phyloP scores from a whole-genome alignment of 1,139 yeast species.

The Candida sp. region DNA sequence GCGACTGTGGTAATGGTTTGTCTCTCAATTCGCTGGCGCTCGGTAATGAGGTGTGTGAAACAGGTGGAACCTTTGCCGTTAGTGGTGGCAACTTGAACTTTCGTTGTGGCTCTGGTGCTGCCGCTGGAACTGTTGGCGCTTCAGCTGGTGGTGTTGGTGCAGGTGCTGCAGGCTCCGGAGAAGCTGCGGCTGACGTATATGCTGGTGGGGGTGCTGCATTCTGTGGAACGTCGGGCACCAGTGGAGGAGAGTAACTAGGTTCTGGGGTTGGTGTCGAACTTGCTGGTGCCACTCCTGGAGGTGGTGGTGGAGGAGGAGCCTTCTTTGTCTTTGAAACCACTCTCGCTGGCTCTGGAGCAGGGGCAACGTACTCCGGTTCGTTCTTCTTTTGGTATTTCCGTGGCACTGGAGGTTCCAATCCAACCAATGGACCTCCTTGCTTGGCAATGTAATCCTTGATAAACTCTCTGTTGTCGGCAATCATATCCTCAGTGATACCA shows the following conservation, averaged over 20 bases:
- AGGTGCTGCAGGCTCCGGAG: slow-evolving; percentile 16
- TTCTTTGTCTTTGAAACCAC: slow-evolving; percentile 29
- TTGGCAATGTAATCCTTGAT: slow-evolving; percentile 76
- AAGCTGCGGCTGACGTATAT: not conserved
- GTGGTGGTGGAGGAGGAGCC: slow-evolving; percentile 55
- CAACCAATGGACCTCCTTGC: slow-evolving; percentile 87
- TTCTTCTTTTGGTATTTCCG: slow-evolving; percentile 47
- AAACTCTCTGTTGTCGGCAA: slow-evolving; percentile 83
- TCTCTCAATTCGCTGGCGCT: slow-evolving; percentile 10
- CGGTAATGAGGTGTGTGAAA: slow-evolving; percentile 34
- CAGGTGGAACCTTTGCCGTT: slow-evolving; percentile 29
- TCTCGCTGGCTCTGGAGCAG: slow-evolving; percentile 14
- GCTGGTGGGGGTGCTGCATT: slow-evolving; percentile 17
- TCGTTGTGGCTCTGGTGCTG: slow-evolving; percentile 15
- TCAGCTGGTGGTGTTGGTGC: slow-evolving; percentile 17
- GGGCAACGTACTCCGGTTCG: slow-evolving; percentile 6
- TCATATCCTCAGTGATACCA: slow-evolving; percentile 89
- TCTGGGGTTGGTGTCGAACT: slow-evolving; percentile 9
- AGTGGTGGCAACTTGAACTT: slow-evolving; percentile 33
- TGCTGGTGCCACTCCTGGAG: slow-evolving; percentile 20
- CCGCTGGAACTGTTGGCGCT: slow-evolving; percentile 17
- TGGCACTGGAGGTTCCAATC: slow-evolving; percentile 86
- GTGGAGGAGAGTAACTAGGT: slow-evolving; percentile 11
- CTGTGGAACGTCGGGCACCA: slow-evolving; percentile 17
- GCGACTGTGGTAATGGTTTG: slow-evolving; percentile 10